A percentile compares a stretch with the other conserved stretches of the same genome.
Conservation (phyloP, 1,284 basidiomycete genomes). For the Ceratobasidium theobromae region DNA sequence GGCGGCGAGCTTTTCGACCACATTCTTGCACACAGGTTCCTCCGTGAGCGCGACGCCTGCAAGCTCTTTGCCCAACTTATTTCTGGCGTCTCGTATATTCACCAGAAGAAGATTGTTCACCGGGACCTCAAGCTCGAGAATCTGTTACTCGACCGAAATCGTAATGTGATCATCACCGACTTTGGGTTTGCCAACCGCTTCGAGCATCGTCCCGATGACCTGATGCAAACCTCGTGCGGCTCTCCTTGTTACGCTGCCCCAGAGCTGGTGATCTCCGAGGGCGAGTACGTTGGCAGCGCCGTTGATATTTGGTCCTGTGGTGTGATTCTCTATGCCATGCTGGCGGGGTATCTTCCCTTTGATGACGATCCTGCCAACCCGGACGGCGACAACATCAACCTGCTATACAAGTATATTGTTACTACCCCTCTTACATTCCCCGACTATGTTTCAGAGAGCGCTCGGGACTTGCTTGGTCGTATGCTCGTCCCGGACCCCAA, state of each 20-base stretch:
- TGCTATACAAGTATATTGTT: slow-evolving; percentile 99
- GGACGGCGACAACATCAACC: slow-evolving; percentile 98
- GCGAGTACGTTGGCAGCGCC: slow-evolving; percentile 95
- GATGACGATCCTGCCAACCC: slow-evolving; percentile 99
- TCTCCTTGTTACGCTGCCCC: slow-evolving; percentile 98
- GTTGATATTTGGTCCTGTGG: slow-evolving; percentile 99
- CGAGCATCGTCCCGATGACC: slow-evolving; percentile 85
- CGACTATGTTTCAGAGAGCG: slow-evolving; percentile 82
- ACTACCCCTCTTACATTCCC: slow-evolving; percentile 94
- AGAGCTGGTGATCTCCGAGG: slow-evolving; percentile 98
- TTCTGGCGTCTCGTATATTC: slow-evolving; percentile 98
- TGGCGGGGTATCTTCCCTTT: slow-evolving; percentile 98
- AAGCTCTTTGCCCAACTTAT: slow-evolving; percentile 98
- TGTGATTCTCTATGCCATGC: slow-evolving; percentile 99
- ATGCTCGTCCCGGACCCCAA: slow-evolving; percentile 88
- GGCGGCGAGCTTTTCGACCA: slow-evolving; percentile 99
- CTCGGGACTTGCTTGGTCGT: slow-evolving; percentile 68
- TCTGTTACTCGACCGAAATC: slow-evolving; percentile 91
- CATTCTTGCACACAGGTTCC: slow-evolving; percentile 96
- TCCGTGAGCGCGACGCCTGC: slow-evolving; percentile 92
- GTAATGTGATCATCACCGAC: slow-evolving; percentile 99
- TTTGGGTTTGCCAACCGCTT: slow-evolving; percentile 99
- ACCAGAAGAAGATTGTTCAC: slow-evolving; percentile 98
- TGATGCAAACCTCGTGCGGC: slow-evolving; percentile 99
- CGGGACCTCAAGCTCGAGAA: slow-evolving; percentile 99